Conservation (phyloP, 129 eudicot genomes). For the Heracleum sosnowskyi region DNA sequence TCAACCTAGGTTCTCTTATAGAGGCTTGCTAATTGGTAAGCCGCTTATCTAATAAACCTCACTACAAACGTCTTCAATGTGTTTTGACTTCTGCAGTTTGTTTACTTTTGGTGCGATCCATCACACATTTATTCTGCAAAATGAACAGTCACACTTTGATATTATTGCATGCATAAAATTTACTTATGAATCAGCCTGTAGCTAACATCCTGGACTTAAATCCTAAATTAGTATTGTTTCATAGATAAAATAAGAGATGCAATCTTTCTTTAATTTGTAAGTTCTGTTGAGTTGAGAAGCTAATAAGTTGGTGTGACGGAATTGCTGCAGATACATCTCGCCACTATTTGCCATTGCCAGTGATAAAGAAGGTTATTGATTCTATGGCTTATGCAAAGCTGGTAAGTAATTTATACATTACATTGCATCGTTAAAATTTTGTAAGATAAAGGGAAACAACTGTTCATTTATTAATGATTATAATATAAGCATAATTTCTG, state of each 20-base stretch:
- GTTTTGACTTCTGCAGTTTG: neutral
- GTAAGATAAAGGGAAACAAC: neutral
- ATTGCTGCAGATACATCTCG: slow-evolving; percentile 83
- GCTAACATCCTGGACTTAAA: neutral
- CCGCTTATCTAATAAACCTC: slow-evolving; percentile 7
- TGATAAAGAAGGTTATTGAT: slow-evolving; percentile 86
- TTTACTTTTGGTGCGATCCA: neutral
- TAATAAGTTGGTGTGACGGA: slow-evolving; percentile 2
- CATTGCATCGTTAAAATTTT: neutral
- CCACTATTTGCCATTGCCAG: slow-evolving; percentile 73
- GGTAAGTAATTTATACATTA: slow-evolving; percentile 34
- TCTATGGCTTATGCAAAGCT: slow-evolving; percentile 97
- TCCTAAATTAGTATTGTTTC: neutral
- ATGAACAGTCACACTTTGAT: neutral
- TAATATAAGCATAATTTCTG: neutral
- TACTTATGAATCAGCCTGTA: neutral
- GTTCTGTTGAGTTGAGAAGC: neutral
- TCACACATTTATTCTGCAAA: neutral
- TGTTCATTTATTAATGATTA: neutral
- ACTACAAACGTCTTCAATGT: neutral
- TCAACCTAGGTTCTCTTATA: slow-evolving; percentile 78
- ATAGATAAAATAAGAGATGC: neutral
- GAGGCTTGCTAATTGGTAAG: slow-evolving; percentile 89
- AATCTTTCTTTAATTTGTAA: neutral
- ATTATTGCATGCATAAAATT: neutral